These are phyloP conservation scores for Phytophthora tubulina DNA, from an alignment of 352 stramenopile genomes.

Conservation along the genomic window DNA sequence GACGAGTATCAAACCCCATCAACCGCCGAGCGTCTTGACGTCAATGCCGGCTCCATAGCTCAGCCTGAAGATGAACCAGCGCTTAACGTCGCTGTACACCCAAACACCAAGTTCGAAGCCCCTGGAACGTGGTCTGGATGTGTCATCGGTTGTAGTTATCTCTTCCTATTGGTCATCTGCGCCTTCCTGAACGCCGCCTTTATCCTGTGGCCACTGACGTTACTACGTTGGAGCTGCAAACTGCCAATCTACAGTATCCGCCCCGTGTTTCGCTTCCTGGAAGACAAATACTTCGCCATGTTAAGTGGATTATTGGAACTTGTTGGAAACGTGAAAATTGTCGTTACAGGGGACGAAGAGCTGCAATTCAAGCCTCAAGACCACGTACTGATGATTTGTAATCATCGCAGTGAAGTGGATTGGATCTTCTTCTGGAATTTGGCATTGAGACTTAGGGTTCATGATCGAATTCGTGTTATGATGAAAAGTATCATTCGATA, in stretches of 20 bases:
- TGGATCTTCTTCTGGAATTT: constrained; percentile 89
- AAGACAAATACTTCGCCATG: constrained; percentile 72
- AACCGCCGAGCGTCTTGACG: background rate
- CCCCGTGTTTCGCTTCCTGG: constrained; percentile 45
- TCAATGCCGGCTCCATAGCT: constrained; percentile 1
- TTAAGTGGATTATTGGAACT: constrained; percentile 68
- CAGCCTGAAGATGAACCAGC: constrained; percentile 39
- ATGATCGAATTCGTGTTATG: constrained; percentile 83
- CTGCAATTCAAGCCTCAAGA: constrained; percentile 54
- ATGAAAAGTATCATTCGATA: constrained; percentile 78
- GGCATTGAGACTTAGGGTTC: constrained; percentile 64
- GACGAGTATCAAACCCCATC: background rate
- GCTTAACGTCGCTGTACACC: constrained; percentile 48
- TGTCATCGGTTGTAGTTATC: constrained; percentile 53
- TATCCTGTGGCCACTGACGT: constrained; percentile 63
- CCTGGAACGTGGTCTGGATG: constrained; percentile 50
- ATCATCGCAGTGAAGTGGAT: constrained; percentile 85
- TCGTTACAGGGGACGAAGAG: constrained; percentile 64
- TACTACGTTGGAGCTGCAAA: constrained; percentile 47
- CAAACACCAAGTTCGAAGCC: constrained; percentile 61
- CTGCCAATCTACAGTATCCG: constrained; percentile 40
- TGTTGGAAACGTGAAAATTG: constrained; percentile 61
- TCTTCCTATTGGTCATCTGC: constrained; percentile 57
- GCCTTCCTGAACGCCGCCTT: constrained; percentile 73
- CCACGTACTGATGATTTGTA: constrained; percentile 73